A percentile compares a stretch with the other conserved stretches of the same genome.
These are phyloP conservation scores for Cucurbitaria berberidis DNA, from an alignment of 2,329 filamentous ascomycete genomes.

Conservation along the genomic window DNA sequence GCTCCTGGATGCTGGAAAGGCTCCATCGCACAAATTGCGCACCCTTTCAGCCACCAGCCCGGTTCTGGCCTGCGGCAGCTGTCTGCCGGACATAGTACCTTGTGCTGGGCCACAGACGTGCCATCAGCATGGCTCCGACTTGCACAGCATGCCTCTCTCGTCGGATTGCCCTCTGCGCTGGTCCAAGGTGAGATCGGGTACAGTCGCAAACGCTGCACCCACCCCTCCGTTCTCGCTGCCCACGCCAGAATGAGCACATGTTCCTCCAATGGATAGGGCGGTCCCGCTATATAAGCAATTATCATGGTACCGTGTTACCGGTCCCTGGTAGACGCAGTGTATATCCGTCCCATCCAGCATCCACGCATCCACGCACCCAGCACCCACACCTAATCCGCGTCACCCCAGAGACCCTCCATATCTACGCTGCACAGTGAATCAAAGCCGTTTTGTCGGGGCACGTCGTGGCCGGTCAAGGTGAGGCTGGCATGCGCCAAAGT, in stretches of 20 bases:
- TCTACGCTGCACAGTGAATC: too few species aligned
- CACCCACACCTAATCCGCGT: too few species aligned
- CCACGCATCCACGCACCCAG: not conserved
- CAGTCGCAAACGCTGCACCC: slow-evolving; percentile 24
- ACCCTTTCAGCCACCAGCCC: slow-evolving; percentile 39
- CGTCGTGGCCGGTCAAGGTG: slow-evolving; percentile 11
- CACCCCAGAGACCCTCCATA: too few species aligned
- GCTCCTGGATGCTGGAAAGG: slow-evolving; percentile 37
- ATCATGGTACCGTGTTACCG: slow-evolving; percentile 38
- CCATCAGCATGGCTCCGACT: slow-evolving; percentile 37
- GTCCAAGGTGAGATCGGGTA: slow-evolving; percentile 8
- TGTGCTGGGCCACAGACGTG: slow-evolving; percentile 28
- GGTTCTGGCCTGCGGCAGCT: slow-evolving; percentile 44
- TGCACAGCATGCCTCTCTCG: slow-evolving; percentile 31
- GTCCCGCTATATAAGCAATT: slow-evolving; percentile 28
- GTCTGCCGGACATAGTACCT: slow-evolving; percentile 38
- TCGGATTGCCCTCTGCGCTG: slow-evolving; percentile 35
- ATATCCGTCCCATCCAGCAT: not conserved
- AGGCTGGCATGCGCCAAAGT: too few species aligned
- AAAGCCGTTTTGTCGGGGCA: too few species aligned
- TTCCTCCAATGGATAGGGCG: slow-evolving; percentile 25
- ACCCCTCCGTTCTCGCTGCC: slow-evolving; percentile 26
- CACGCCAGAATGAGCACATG: slow-evolving; percentile 7
- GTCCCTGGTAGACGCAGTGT: slow-evolving; percentile 32
- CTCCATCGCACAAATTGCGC: slow-evolving; percentile 28